A percentile compares a stretch with the other conserved stretches of the same genome.
phyloP scores from a whole-genome alignment of 257 asterid species.

The Datura wrightii region DNA sequence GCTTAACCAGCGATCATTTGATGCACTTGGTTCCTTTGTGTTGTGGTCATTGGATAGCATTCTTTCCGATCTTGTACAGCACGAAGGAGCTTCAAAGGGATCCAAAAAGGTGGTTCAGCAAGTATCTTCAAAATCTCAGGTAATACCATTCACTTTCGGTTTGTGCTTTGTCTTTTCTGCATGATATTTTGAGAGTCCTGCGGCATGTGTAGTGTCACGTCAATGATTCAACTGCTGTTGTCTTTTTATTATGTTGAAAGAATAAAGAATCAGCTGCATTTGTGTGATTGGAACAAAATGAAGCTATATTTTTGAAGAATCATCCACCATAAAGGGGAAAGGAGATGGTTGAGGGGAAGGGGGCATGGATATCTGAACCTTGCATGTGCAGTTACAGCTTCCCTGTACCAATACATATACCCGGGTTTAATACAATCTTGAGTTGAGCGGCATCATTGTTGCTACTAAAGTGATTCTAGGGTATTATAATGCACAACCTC shows the following conservation, averaged over 20 bases:
- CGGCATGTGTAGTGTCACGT: neutral
- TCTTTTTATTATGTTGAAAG: constrained; percentile 1
- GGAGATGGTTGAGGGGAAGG: neutral
- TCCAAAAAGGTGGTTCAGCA: constrained; percentile 68
- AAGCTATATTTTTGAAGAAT: neutral
- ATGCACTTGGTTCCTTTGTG: constrained; percentile 51
- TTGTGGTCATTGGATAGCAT: constrained; percentile 77
- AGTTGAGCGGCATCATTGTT: neutral
- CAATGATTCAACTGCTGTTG: neutral
- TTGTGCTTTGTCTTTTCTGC: constrained; percentile 12
- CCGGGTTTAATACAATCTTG: neutral
- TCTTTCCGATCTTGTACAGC: constrained; percentile 68
- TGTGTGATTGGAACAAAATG: neutral
- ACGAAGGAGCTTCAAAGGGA: constrained; percentile 61
- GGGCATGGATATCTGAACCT: constrained; percentile 6
- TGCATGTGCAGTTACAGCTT: neutral
- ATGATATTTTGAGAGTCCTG: neutral
- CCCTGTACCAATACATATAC: neutral
- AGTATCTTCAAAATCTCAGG: constrained; percentile 82
- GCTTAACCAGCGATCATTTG: constrained; percentile 47
- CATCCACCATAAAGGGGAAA: neutral
- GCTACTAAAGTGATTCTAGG: too few species aligned
- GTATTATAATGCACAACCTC: too few species aligned
- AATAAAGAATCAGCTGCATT: neutral
- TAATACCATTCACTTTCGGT: constrained; percentile 31